Base-by-base conservation (phyloP, 2,329 filamentous ascomycete genomes). In the Bipolaris sorokiniana region DNA sequence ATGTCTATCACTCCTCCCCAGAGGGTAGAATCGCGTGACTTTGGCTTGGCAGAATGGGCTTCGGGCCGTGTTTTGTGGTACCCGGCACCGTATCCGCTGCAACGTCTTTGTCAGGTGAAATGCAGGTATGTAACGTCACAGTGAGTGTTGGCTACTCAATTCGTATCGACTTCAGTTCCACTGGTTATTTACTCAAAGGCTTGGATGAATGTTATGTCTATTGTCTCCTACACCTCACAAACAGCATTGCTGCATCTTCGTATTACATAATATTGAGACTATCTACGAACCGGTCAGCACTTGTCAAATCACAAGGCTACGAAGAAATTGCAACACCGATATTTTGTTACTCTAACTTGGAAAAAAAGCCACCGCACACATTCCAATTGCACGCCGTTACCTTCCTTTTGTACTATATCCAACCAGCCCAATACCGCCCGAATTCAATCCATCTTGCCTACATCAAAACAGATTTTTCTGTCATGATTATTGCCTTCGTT, bases 401-500 rank as follows among this genome's bases (percentile, higher is more conserved):
- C 18, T 33, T 16, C n/a, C 22, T 28, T 48, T 34, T 38, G 11
- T 18, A 4, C 6, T 22, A 34, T 6, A 5, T n/a, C 7, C 20
- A 4, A 42, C 22, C n/a, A 26, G 40, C 22, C 22, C 40, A 16
- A 31, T 11, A 31, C 28, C 10, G 28, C 28, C 2, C 28, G 7
- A 31, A n/a, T 23, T 15, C 22, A 16, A 7, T 13, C 9, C 20
- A 15, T 26, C 2, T 34, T 31, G 16, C 28, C 41, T 40, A 48
- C 3, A 53, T 48, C 2, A 48, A 23, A 48, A 36, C 7, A 15
- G 31, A 23, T 11, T 26, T 61, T 13, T 61, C 58, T n/a, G 54
- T 60, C 52, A 66, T 36, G 6, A 66, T 48, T 7, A 66, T 33
- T 1, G 62, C 56, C n/a, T 56, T 56, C 11, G 63, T 45, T 22